These are phyloP conservation scores for Lippia alba DNA, from an alignment of 305 asterid genomes.

Conservation along the genomic window DNA sequence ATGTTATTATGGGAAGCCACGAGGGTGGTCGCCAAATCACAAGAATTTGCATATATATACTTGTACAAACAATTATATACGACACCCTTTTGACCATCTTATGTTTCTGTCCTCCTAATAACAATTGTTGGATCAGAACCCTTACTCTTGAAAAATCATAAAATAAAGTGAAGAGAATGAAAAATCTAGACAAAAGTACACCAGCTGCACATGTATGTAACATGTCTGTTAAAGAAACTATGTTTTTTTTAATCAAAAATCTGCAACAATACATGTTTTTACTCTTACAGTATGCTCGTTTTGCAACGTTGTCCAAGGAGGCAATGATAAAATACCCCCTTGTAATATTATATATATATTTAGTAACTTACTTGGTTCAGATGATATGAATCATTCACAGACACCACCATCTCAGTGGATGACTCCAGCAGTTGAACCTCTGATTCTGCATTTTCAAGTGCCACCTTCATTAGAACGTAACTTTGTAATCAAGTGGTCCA, in stretches of 20 bases:
- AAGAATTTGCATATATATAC: slow-evolving; percentile 5
- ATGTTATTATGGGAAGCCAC: slow-evolving; percentile 7
- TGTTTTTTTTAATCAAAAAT: slow-evolving; percentile 13
- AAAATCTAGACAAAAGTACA: neutral
- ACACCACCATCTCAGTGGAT: slow-evolving; percentile 36
- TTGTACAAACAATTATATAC: neutral
- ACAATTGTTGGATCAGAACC: slow-evolving; percentile 12
- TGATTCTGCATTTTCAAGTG: slow-evolving; percentile 41
- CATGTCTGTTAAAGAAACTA: slow-evolving; percentile 27
- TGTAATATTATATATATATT: neutral
- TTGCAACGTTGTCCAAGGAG: neutral
- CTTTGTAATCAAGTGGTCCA: neutral
- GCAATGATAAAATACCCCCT: too few relatives aligned
- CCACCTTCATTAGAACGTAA: neutral
- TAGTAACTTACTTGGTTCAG: slow-evolving; percentile 50
- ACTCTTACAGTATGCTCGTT: slow-evolving; percentile 20
- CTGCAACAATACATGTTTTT: slow-evolving; percentile 39
- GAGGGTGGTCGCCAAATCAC: neutral
- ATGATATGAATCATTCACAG: slow-evolving; percentile 37
- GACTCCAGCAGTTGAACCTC: neutral
- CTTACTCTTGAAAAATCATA: neutral
- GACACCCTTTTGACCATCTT: slow-evolving; percentile 31
- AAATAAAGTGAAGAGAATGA: neutral
- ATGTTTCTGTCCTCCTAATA: slow-evolving; percentile 35
- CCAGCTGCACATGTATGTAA: slow-evolving; percentile 44